These are phyloP conservation scores for Mycena rosella DNA, from an alignment of 768 basidiomycete genomes.

Conservation along the genomic window DNA sequence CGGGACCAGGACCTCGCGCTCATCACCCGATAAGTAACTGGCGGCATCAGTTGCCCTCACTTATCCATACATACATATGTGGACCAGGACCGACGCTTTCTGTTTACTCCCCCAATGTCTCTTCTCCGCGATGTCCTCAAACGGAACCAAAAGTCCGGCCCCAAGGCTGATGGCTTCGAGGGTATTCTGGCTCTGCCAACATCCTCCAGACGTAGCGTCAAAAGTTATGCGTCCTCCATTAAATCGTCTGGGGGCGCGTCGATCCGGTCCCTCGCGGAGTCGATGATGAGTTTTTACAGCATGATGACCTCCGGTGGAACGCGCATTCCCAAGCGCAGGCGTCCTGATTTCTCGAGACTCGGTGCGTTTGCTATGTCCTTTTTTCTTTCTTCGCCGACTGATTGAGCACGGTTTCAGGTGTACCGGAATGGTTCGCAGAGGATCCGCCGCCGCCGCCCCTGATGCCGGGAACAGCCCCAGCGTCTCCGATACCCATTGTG, in stretches of 20 bases:
- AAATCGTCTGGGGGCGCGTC: slow-evolving; percentile 26
- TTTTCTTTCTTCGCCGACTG: not conserved
- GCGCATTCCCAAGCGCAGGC: slow-evolving; percentile 24
- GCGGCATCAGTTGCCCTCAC: too few relatives aligned
- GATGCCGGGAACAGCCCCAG: slow-evolving; percentile 23
- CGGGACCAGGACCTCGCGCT: too few relatives aligned
- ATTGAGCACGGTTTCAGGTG: not conserved
- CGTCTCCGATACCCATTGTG: not conserved
- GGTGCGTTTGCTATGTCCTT: slow-evolving; percentile 1
- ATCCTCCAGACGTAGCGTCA: slow-evolving; percentile 21
- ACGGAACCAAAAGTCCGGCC: not conserved
- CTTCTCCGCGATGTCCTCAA: not conserved
- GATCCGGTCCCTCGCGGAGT: slow-evolving; percentile 29
- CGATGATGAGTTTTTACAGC: slow-evolving; percentile 31
- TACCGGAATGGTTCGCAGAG: slow-evolving; percentile 25
- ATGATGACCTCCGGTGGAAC: slow-evolving; percentile 27
- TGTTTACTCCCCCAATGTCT: not conserved
- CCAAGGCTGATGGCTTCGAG: not conserved
- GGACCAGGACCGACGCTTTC: not conserved
- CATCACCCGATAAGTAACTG: too few relatives aligned
- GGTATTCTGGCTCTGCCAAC: too few relatives aligned
- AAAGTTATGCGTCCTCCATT: slow-evolving; percentile 25
- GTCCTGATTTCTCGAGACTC: slow-evolving; percentile 23
- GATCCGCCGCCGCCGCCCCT: slow-evolving; percentile 21
- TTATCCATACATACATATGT: too few relatives aligned